Percentiles rank a stretch among this genome's conserved stretches.
Evolutionary conservation across 768 basidiomycete species (phyloP).

Genomic region (Austroboletus festivus): DNA sequence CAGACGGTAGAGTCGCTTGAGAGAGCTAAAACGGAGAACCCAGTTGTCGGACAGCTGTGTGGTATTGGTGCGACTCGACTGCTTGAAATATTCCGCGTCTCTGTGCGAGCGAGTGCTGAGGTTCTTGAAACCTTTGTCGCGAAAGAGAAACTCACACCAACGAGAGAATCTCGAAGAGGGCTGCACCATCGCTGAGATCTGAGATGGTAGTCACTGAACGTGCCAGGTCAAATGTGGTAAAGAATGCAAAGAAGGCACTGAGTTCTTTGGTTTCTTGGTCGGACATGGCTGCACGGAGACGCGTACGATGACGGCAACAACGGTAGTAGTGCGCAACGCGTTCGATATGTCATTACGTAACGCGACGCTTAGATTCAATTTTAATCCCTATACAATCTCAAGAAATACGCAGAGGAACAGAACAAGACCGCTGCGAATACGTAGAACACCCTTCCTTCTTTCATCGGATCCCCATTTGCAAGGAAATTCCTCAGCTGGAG

Average conservation of each 20-base stretch:
- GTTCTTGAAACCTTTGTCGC: neutral
- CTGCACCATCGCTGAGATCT: conserved; percentile 79
- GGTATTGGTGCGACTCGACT: conserved; percentile 51
- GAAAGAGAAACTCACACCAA: conserved; percentile 56
- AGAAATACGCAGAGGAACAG: conserved; percentile 21
- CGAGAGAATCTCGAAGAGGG: conserved; percentile 71
- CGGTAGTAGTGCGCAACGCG: neutral
- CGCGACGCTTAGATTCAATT: conserved; percentile 6
- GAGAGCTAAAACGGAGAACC: conserved; percentile 79
- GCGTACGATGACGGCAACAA: neutral
- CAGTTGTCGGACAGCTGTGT: conserved; percentile 78
- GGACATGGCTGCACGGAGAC: conserved; percentile 28
- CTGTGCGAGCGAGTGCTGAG: conserved; percentile 37
- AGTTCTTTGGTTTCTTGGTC: conserved; percentile 58
- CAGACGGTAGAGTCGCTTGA: conserved; percentile 83
- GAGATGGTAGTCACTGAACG: conserved; percentile 57
- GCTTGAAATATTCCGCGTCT: conserved; percentile 76
- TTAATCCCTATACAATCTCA: conserved; percentile 26
- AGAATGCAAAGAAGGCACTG: conserved; percentile 79
- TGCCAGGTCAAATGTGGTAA: conserved; percentile 66
- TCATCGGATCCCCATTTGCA: conserved; percentile 51
- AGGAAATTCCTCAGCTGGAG: conserved; percentile 78
- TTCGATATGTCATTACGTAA: conserved; percentile 24
- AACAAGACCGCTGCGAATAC: conserved; percentile 65
- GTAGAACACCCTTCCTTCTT: conserved; percentile 89